These are phyloP conservation scores for Begonia peltatifolia DNA, from an alignment of 306 rosid species.

Conservation along the genomic window DNA sequence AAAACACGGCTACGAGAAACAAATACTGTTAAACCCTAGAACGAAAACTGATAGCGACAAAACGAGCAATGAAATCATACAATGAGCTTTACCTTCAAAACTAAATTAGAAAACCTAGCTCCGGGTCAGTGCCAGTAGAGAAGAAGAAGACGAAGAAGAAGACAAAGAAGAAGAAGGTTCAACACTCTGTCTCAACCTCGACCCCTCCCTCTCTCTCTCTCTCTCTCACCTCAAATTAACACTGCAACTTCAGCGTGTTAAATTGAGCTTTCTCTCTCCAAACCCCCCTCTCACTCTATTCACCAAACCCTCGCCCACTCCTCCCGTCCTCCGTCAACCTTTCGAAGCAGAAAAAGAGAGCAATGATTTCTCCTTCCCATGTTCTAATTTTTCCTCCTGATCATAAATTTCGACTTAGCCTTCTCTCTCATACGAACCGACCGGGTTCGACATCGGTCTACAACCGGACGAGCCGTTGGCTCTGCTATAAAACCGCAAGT, in stretches of 20 bases:
- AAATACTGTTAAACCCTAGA: neutral
- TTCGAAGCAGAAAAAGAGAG: no score
- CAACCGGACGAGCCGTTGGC: no score
- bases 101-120: neutral
- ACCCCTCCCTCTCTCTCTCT: no score
- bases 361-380: no score
- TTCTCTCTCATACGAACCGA: no score
- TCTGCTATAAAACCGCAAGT: no score
- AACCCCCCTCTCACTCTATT: no score
- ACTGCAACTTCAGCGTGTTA: neutral
- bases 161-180: neutral
- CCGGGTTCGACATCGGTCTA: no score
- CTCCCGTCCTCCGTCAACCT: no score
- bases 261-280: no score
- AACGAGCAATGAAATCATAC: neutral
- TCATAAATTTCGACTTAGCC: no score
- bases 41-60: neutral
- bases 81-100: neutral
- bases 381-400: neutral
- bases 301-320: no score
- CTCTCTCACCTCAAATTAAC: neutral
- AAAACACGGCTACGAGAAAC: neutral
- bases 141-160: neutral
- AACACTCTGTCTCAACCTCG: neutral
- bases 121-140: neutral